phyloP scores from a whole-genome alignment of 2,329 filamentous ascomycete genomes.

The Calonectria crousiana region DNA sequence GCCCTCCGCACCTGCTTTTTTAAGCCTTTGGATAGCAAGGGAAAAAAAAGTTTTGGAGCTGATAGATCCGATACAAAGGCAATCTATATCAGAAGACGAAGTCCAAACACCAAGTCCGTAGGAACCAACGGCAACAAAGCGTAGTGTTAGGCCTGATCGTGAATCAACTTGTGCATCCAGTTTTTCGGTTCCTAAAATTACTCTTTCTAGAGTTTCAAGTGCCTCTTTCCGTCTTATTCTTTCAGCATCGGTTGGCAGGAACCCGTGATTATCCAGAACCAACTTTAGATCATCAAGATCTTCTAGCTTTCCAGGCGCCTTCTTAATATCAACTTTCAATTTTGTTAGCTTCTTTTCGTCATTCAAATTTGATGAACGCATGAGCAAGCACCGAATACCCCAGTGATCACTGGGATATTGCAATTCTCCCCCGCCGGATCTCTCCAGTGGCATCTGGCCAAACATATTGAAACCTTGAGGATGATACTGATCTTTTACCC shows the following conservation, averaged over 20 bases:
- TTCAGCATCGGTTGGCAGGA: conserved; percentile 63
- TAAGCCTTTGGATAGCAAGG: conserved; percentile 67
- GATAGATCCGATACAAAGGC: conserved; percentile 73
- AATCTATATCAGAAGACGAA: conserved; percentile 72
- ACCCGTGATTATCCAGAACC: conserved; percentile 51
- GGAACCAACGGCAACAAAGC: conserved; percentile 74
- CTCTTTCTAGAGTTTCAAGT: conserved; percentile 57
- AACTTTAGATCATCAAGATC: conserved; percentile 51
- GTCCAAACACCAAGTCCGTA: conserved; percentile 75
- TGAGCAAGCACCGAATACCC: conserved; percentile 63
- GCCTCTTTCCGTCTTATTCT: conserved; percentile 55
- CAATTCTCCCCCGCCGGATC: not conserved
- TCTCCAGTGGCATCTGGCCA: conserved; percentile 50
- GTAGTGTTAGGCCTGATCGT: conserved; percentile 50
- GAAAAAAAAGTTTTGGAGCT: conserved; percentile 72
- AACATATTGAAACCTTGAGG: conserved; percentile 67
- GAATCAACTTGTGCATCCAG: conserved; percentile 15
- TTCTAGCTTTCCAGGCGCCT: conserved; percentile 47
- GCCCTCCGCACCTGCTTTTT: conserved; percentile 56
- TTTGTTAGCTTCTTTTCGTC: conserved; percentile 2
- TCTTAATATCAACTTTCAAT: conserved; percentile 45
- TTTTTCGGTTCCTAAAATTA: conserved; percentile 52
- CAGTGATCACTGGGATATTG: conserved; percentile 68
- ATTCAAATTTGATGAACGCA: conserved; percentile 21
- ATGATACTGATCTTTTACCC: conserved; percentile 50